Evolutionary conservation across 768 basidiomycete genomes (phyloP).

Genomic region (Cubamyces lactineus): DNA sequence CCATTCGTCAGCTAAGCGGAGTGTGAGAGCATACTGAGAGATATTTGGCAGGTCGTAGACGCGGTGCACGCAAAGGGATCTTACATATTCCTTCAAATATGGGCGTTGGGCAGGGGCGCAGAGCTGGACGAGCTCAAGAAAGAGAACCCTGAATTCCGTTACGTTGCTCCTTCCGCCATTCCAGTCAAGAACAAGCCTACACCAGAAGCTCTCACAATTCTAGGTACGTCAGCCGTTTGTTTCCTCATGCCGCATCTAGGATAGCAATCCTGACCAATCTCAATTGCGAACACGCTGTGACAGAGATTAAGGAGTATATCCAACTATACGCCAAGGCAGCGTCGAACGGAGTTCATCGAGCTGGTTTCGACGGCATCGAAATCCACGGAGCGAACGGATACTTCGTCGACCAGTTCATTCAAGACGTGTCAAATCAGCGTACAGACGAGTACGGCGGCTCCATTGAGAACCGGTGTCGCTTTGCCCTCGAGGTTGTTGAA

Average conservation of each 20-base stretch:
- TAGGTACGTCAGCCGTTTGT: slow-evolving; percentile 12
- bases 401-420: slow-evolving; percentile 43
- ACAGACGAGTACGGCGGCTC: slow-evolving; percentile 52
- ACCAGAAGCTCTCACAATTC: slow-evolving; percentile 32
- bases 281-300: slow-evolving; percentile 30
- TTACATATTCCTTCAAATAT: slow-evolving; percentile 56
- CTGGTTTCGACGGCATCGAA: slow-evolving; percentile 33
- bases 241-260: too few species aligned
- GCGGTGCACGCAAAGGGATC: slow-evolving; percentile 56
- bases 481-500: slow-evolving; percentile 45
- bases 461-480: slow-evolving; percentile 47
- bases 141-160: slow-evolving; percentile 32
- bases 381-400: slow-evolving; percentile 33
- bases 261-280: too few species aligned
- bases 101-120: slow-evolving; percentile 54
- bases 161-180: slow-evolving; percentile 4
- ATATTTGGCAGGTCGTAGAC: slow-evolving; percentile 47
- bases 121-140: slow-evolving; percentile 36
- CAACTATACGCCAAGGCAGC: slow-evolving; percentile 32
- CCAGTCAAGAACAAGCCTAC: background rate
- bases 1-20: background rate
- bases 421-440: slow-evolving; percentile 42
- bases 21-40: background rate
- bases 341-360: slow-evolving; percentile 34
- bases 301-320: slow-evolving; percentile 43